These are phyloP conservation scores for Plectosphaerella plurivora DNA, from an alignment of 2,329 filamentous ascomycete species.

Conservation along the genomic window DNA sequence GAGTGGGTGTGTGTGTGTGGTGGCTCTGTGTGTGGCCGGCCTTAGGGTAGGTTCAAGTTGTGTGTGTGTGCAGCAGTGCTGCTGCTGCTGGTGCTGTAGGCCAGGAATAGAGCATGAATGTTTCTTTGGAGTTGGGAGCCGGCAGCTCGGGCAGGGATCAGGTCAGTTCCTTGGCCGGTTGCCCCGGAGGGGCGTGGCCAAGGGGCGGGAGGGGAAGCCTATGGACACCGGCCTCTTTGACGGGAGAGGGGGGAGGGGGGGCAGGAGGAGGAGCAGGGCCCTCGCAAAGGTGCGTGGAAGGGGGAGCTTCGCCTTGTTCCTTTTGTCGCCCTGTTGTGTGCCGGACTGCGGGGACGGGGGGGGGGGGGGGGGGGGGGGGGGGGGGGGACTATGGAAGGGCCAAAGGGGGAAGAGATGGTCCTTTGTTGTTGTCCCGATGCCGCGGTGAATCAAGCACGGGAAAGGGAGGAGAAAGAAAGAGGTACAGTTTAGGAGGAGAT, in stretches of 20 bases:
- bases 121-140: background rate
- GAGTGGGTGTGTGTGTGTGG: background rate
- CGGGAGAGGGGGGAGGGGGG: background rate
- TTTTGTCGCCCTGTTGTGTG: background rate
- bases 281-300: background rate
- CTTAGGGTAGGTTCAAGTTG: background rate
- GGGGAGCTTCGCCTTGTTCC: conserved; percentile 1
- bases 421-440: conserved; percentile 1
- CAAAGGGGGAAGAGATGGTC: background rate
- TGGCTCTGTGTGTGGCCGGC: background rate
- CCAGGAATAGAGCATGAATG: conserved; percentile 1
- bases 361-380: background rate
- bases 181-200: background rate
- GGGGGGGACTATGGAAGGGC: background rate
- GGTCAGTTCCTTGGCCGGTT: background rate
- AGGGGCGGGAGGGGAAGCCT: background rate
- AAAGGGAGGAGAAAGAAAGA: background rate
- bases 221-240: conserved; percentile 1
- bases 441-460: conserved; percentile 3
- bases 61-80: background rate
- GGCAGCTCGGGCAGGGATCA: background rate
- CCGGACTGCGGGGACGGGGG: background rate
- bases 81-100: background rate
- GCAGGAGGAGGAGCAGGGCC: background rate
- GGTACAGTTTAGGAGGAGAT: background rate